Percentiles rank a stretch among this genome's conserved stretches.
phyloP scores from a whole-genome alignment of 1,139 yeast species.

The Blastobotrys apis region DNA sequence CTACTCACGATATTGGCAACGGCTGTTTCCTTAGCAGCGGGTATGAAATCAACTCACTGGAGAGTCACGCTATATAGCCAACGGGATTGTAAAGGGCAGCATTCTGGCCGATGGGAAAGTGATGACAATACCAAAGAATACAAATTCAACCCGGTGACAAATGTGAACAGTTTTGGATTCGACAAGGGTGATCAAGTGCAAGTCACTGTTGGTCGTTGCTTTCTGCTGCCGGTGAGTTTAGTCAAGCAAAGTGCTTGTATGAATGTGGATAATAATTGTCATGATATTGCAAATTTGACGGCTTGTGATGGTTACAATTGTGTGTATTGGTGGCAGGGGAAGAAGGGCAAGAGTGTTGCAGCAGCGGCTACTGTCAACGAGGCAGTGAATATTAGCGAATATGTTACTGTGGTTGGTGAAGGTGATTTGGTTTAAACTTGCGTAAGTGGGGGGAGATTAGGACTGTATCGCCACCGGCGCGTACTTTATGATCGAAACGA shows the following conservation, averaged over 20 bases:
- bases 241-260: background rate
- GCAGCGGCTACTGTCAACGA: too few species aligned
- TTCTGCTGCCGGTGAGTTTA: background rate
- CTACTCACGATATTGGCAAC: too few species aligned
- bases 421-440: too few species aligned
- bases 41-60: background rate
- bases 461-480: too few species aligned
- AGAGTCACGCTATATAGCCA: slow-evolving; percentile 1
- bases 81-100: slow-evolving; percentile 1
- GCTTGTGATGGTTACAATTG: background rate
- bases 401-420: too few species aligned
- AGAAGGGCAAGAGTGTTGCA: too few species aligned
- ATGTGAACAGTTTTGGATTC: slow-evolving; percentile 1
- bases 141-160: background rate
- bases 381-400: too few species aligned
- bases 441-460: too few species aligned
- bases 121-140: background rate
- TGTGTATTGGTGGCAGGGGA: too few species aligned
- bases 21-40: too few species aligned
- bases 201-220: slow-evolving; percentile 3
- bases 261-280: background rate
- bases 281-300: background rate
- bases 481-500: too few species aligned
- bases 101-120: background rate
- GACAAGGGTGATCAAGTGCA: slow-evolving; percentile 5